Percentiles rank a stretch among this genome's conserved stretches.
Evolutionary conservation across 805 yeast genomes (phyloP).

Genomic region (Lachancea quebecensis): DNA sequence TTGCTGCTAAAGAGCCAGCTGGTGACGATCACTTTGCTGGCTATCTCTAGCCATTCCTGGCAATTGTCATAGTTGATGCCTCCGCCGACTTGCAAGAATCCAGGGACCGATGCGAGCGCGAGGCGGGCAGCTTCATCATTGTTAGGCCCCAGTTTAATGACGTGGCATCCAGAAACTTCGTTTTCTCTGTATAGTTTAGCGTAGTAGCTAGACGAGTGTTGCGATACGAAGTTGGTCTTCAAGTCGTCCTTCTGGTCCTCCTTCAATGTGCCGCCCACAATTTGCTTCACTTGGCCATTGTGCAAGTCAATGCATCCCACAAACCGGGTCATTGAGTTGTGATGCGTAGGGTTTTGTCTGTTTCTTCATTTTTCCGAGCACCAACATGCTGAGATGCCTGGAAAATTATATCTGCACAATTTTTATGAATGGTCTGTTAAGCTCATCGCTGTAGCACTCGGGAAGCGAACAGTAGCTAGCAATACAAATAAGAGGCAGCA

Average conservation of each 20-base stretch:
- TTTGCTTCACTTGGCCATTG: constrained; percentile 91
- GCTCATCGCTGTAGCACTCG: neutral
- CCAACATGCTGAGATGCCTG: neutral
- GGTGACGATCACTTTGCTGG: constrained; percentile 85
- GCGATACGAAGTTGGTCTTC: constrained; percentile 72
- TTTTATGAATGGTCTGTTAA: neutral
- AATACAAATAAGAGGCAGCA: neutral
- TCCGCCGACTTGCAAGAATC: constrained; percentile 80
- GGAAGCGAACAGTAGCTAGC: neutral
- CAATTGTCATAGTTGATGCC: constrained; percentile 80
- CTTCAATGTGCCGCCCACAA: constrained; percentile 85
- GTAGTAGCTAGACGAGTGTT: constrained; percentile 66
- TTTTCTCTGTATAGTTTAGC: constrained; percentile 60
- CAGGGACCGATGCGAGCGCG: constrained; percentile 73
- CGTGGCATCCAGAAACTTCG: constrained; percentile 73
- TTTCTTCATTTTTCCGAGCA: neutral
- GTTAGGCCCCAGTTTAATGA: constrained; percentile 78
- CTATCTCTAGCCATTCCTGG: constrained; percentile 65
- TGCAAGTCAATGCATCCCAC: constrained; percentile 96
- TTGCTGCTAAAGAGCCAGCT: constrained; percentile 66
- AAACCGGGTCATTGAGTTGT: constrained; percentile 65
- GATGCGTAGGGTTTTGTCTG: no score
- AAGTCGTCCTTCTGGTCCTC: constrained; percentile 45
- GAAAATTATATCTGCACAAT: neutral
- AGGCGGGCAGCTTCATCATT: constrained; percentile 78